Conservation (phyloP, 148 eudicot genomes). For the Vaccinium myrtillus region DNA sequence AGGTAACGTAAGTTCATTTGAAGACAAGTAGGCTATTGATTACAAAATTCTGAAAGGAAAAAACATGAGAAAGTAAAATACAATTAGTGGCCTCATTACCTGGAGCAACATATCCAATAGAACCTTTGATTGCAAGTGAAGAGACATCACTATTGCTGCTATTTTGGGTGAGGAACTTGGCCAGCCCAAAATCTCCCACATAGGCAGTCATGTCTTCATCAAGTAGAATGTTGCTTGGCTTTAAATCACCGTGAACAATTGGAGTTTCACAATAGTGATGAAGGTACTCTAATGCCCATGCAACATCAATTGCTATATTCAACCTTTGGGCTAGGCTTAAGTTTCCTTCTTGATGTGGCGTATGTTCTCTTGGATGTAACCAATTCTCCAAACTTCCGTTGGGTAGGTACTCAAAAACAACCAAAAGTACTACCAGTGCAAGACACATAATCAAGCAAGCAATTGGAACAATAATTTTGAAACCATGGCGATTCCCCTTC, state of each 20-base stretch:
- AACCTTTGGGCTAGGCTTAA: conserved; percentile 14
- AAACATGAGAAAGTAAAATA: no score
- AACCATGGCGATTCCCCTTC: no score
- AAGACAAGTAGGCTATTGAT: no score
- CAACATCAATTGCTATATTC: conserved; percentile 14
- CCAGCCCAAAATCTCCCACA: conserved; percentile 11
- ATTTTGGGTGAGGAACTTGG: conserved; percentile 1
- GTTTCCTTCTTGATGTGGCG: background rate
- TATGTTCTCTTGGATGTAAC: background rate
- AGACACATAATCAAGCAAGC: no score
- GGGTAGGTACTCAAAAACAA: background rate
- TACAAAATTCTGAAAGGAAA: no score
- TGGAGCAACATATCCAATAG: conserved; percentile 7
- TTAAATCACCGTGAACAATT: conserved; percentile 12
- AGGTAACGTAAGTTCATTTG: no score
- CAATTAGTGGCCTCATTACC: no score
- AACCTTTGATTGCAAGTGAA: no score
- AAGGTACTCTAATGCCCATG: conserved; percentile 3
- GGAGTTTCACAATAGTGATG: background rate
- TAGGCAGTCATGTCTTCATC: conserved; percentile 6
- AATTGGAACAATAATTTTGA: no score
- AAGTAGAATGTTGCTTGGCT: background rate
- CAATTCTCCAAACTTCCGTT: conserved; percentile 3
- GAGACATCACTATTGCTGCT: background rate
- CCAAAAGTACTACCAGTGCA: no score